phyloP scores from a whole-genome alignment of 2,329 filamentous ascomycete genomes.

The Aureobasidium zeae region DNA sequence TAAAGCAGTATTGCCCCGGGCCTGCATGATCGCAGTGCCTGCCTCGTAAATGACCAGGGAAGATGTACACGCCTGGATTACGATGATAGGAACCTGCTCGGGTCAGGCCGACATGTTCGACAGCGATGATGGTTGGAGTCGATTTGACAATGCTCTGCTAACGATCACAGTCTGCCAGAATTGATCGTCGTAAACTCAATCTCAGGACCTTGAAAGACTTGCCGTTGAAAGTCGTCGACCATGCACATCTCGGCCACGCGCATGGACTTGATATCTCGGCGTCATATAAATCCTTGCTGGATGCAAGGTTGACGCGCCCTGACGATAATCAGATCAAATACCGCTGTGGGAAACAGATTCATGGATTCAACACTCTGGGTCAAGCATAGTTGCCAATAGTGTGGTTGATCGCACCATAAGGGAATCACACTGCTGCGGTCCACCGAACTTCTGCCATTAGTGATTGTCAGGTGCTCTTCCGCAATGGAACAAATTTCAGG shows the following conservation, averaged over 20 bases:
- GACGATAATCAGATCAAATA: slow-evolving; percentile 1
- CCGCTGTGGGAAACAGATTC: neutral
- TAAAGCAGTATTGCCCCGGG: neutral
- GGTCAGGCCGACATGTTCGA: too few species aligned
- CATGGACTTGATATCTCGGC: slow-evolving; percentile 11
- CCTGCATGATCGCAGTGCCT: neutral
- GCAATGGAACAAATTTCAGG: too few species aligned
- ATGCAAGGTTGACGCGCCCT: slow-evolving; percentile 5
- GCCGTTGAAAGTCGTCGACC: neutral
- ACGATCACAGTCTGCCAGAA: neutral
- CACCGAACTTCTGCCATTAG: too few species aligned
- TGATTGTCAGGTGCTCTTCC: too few species aligned
- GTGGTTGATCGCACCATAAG: too few species aligned
- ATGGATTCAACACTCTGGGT: too few species aligned
- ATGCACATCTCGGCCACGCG: slow-evolving; percentile 2
- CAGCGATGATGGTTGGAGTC: too few species aligned
- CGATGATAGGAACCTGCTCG: too few species aligned
- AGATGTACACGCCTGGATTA: neutral
- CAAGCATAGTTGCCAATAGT: too few species aligned
- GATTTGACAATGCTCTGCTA: too few species aligned
- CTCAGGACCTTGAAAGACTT: too few species aligned
- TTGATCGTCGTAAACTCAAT: slow-evolving; percentile 3
- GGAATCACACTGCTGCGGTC: too few species aligned
- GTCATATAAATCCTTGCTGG: slow-evolving; percentile 4
- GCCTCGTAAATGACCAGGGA: neutral